These are phyloP conservation scores for Heritiera littoralis DNA, from an alignment of 345 rosid species.

Conservation along the genomic window DNA sequence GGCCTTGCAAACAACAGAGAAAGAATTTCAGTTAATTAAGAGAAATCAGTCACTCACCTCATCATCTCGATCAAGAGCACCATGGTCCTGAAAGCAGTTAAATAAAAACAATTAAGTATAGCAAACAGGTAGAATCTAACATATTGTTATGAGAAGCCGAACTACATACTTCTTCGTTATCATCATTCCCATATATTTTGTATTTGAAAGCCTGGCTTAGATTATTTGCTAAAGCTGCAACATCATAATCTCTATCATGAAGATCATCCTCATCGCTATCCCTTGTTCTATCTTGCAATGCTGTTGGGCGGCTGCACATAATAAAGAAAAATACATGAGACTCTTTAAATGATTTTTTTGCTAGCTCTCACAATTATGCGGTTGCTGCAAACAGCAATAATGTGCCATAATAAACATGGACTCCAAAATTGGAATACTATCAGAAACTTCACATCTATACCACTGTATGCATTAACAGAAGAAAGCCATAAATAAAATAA, in stretches of 20 bases:
- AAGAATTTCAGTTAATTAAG: not conserved
- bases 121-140: not conserved
- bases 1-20: not conserved
- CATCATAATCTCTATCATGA: conserved; percentile 92
- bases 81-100: conserved; percentile 56
- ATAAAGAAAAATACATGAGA: conserved; percentile 20
- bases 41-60: conserved; percentile 45
- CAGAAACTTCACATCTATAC: too few species aligned
- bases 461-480: not conserved
- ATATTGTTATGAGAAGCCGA: not conserved
- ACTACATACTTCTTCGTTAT: conserved; percentile 69
- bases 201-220: conserved; percentile 88
- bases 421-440: not conserved
- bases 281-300: conserved; percentile 86
- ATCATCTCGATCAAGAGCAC: conserved; percentile 77
- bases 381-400: conserved; percentile 3
- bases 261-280: conserved; percentile 94
- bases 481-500: not conserved
- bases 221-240: conserved; percentile 91
- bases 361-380: not conserved
- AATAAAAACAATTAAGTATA: conserved; percentile 21
- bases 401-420: not conserved
- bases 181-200: conserved; percentile 84
- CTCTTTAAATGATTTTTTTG: not conserved
- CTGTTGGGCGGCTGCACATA: conserved; percentile 83